These are phyloP conservation scores for Xylariales sp. DNA, from an alignment of 2,329 filamentous ascomycete genomes.

Conservation along the genomic window DNA sequence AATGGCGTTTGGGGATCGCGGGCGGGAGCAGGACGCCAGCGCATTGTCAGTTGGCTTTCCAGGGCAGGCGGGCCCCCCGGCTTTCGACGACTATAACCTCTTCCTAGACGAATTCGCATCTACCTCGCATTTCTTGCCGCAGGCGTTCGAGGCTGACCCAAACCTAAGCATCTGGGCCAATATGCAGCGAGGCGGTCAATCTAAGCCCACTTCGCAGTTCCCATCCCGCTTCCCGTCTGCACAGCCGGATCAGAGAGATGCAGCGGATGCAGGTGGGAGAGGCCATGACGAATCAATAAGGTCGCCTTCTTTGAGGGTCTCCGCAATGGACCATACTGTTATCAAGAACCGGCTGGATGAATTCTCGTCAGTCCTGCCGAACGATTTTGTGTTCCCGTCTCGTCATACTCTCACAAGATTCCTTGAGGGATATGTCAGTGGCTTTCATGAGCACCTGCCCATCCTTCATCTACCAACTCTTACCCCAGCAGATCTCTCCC, in stretches of 20 bases:
- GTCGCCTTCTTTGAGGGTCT: conserved; percentile 41
- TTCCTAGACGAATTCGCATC: conserved; percentile 54
- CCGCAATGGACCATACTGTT: conserved; percentile 47
- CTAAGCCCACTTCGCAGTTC: conserved; percentile 47
- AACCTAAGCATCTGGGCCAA: conserved; percentile 48
- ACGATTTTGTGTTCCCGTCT: conserved; percentile 63
- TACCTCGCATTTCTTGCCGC: conserved; percentile 51
- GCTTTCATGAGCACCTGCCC: conserved; percentile 55
- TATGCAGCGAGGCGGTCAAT: conserved; percentile 34
- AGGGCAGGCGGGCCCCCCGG: conserved; percentile 32
- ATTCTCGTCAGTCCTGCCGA: conserved; percentile 55
- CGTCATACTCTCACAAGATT: conserved; percentile 65
- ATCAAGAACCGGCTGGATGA: conserved; percentile 58
- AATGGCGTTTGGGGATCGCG: conserved; percentile 44
- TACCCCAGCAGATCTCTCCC: conserved; percentile 56
- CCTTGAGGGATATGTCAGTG: conserved; percentile 64
- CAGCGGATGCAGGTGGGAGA: conserved; percentile 29
- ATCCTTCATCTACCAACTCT: conserved; percentile 66
- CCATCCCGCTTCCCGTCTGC: conserved; percentile 51
- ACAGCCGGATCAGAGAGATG: conserved; percentile 47
- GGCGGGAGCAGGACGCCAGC: conserved; percentile 39
- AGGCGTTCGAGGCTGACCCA: conserved; percentile 50
- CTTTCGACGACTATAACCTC: conserved; percentile 53
- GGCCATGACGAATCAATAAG: conserved; percentile 38
- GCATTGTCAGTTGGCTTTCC: conserved; percentile 36